phyloP scores from a whole-genome alignment of 2,329 filamentous ascomycete genomes.

The Colletotrichum sp. region DNA sequence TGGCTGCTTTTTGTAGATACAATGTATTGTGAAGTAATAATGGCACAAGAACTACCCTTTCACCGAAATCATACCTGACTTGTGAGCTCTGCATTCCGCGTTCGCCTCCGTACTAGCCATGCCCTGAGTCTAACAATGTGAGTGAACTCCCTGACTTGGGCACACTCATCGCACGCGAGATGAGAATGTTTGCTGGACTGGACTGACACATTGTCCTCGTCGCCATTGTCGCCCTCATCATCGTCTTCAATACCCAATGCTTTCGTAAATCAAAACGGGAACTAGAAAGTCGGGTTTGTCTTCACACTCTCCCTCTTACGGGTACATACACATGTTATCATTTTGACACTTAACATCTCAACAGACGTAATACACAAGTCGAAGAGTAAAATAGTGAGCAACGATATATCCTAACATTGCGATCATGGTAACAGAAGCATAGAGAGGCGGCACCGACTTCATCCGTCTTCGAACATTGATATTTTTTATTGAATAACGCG shows the following conservation, averaged over 20 bases:
- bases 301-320: neutral
- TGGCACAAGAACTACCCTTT: neutral
- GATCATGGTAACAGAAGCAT: too few relatives aligned
- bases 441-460: too few relatives aligned
- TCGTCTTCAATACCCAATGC: too few relatives aligned
- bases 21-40: neutral
- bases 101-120: neutral
- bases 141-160: neutral
- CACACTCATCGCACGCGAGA: too few relatives aligned
- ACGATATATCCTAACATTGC: neutral
- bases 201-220: neutral
- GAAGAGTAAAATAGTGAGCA: rapidly evolving
- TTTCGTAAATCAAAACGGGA: neutral
- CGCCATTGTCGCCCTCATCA: neutral
- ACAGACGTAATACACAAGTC: neutral
- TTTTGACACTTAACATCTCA: too few relatives aligned
- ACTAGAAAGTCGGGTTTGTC: rapidly evolving
- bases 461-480: neutral
- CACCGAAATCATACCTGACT: neutral
- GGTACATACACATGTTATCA: rapidly evolving
- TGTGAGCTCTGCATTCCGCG: neutral
- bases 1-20: neutral
- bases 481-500: neutral
- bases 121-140: neutral
- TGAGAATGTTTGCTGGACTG: neutral